Evolutionary conservation across 805 yeast species (phyloP).

Genomic region (Candida ponderosae): DNA sequence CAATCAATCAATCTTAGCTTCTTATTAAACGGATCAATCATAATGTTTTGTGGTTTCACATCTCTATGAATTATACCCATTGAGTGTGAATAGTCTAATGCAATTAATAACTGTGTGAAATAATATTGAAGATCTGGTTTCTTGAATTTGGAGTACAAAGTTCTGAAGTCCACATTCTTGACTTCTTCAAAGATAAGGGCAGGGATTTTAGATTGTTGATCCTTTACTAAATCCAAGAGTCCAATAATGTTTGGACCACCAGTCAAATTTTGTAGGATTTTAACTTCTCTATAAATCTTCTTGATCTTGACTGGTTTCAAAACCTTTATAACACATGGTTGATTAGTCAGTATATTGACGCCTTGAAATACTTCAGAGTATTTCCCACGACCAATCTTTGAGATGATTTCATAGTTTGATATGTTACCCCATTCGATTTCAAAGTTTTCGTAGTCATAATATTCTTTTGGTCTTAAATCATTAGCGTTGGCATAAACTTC

Average conservation of each 20-base stretch:
- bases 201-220: slow-evolving; percentile 73
- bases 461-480: slow-evolving; percentile 54
- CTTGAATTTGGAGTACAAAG: slow-evolving; percentile 71
- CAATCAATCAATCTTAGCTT: slow-evolving; percentile 82
- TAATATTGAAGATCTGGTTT: slow-evolving; percentile 74
- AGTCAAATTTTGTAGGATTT: slow-evolving; percentile 75
- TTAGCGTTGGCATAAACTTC: slow-evolving; percentile 75
- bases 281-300: slow-evolving; percentile 85
- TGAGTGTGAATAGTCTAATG: slow-evolving; percentile 84
- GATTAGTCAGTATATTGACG: slow-evolving; percentile 53
- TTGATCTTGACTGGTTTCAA: slow-evolving; percentile 89
- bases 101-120: slow-evolving; percentile 72
- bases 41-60: slow-evolving; percentile 91
- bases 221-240: slow-evolving; percentile 74
- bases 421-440: slow-evolving; percentile 56
- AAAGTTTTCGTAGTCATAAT: slow-evolving; percentile 81
- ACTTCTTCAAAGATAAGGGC: slow-evolving; percentile 83
- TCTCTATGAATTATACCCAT: slow-evolving; percentile 96
- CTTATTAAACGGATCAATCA: slow-evolving; percentile 77
- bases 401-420: slow-evolving; percentile 63
- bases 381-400: slow-evolving; percentile 87
- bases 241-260: slow-evolving; percentile 80
- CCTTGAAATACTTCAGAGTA: slow-evolving; percentile 95
- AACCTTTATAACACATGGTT: slow-evolving; percentile 76
- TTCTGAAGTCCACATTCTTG: slow-evolving; percentile 74